These are phyloP conservation scores for Aurinia saxatilis DNA, from an alignment of 345 rosid genomes.

Conservation along the genomic window DNA sequence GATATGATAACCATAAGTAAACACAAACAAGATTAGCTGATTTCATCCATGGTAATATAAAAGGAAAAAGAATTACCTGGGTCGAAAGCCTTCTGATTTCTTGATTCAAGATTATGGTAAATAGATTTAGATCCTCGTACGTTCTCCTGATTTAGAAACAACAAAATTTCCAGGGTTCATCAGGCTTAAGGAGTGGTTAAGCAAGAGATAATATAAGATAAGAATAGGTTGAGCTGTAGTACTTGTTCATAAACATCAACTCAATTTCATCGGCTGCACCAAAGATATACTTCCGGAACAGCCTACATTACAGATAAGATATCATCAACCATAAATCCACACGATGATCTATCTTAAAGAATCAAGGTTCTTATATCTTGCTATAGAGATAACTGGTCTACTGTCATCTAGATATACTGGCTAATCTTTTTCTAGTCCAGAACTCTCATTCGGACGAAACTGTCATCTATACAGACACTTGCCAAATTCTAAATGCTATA, in stretches of 20 bases:
- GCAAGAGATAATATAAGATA: not conserved
- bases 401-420: not conserved
- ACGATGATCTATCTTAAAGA: not conserved
- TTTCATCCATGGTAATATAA: not conserved
- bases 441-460: not conserved
- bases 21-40: not conserved
- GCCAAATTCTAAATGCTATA: no score
- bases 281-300: conserved; percentile 48
- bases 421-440: not conserved
- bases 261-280: conserved; percentile 68
- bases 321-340: conserved; percentile 3
- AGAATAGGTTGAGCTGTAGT: not conserved
- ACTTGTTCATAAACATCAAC: conserved; percentile 71
- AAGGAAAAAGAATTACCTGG: conserved; percentile 32
- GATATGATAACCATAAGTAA: not conserved
- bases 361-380: not conserved
- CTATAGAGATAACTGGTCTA: not conserved
- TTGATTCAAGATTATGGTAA: conserved; percentile 52
- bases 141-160: conserved; percentile 39
- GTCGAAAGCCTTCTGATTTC: conserved; percentile 57
- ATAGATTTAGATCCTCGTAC: conserved; percentile 45
- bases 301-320: conserved; percentile 26
- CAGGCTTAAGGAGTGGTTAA: not conserved
- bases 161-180: not conserved
- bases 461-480: no score